phyloP scores from a whole-genome alignment of 2,329 filamentous ascomycete genomes.

The Colletotrichum sidae region DNA sequence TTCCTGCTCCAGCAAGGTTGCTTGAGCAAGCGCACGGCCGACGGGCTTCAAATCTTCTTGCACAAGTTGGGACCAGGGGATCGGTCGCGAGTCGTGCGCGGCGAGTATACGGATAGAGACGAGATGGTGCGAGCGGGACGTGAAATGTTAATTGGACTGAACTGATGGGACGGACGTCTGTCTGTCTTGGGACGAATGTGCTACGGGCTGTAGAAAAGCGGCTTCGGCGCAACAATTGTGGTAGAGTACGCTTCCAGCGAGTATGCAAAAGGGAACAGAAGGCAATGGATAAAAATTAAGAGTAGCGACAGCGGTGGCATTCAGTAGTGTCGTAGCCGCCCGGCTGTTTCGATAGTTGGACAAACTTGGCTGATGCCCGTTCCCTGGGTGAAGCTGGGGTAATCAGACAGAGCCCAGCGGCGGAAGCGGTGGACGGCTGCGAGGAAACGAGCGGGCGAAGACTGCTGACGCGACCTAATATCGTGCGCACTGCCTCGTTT shows the following conservation, averaged over 20 bases:
- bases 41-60: slow-evolving; percentile 26
- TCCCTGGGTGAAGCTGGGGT: background rate
- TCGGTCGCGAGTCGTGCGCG: slow-evolving; percentile 8
- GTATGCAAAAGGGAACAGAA: slow-evolving; percentile 6
- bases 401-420: slow-evolving; percentile 4
- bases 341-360: slow-evolving; percentile 30
- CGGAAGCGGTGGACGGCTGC: slow-evolving; percentile 16
- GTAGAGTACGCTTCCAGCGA: slow-evolving; percentile 3
- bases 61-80: slow-evolving; percentile 27
- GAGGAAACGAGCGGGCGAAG: slow-evolving; percentile 8
- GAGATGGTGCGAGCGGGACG: slow-evolving; percentile 12
- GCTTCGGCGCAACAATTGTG: slow-evolving; percentile 4
- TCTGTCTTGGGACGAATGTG: background rate
- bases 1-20: slow-evolving; percentile 3
- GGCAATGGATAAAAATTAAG: background rate
- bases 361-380: slow-evolving; percentile 4
- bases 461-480: slow-evolving; percentile 8
- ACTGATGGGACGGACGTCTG: slow-evolving; percentile 4
- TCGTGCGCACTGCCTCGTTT: slow-evolving; percentile 23
- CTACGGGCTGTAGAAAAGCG: background rate
- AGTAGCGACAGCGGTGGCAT: slow-evolving; percentile 1
- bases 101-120: background rate
- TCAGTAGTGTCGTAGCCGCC: slow-evolving; percentile 16
- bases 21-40: slow-evolving; percentile 31
- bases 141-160: slow-evolving; percentile 3